phyloP scores from a whole-genome alignment of 2,329 filamentous ascomycete genomes.

The Immersiporthe knoxdaviesiana region DNA sequence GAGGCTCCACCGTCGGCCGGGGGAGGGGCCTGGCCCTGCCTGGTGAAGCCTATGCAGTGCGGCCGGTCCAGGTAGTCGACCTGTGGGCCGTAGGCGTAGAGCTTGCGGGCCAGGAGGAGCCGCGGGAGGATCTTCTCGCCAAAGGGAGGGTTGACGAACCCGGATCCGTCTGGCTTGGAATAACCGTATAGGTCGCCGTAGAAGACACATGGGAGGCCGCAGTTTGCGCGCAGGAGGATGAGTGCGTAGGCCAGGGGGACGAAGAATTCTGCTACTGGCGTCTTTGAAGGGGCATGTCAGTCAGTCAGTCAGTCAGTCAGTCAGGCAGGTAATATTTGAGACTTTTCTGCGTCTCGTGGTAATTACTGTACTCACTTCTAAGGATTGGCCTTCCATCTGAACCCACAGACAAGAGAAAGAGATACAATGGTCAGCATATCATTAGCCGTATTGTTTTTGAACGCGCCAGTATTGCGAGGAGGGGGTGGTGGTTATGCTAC shows the following conservation, averaged over 20 bases:
- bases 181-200: slow-evolving; percentile 73
- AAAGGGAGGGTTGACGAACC: slow-evolving; percentile 44
- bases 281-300: slow-evolving; percentile 37
- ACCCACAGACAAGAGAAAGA: too few species aligned
- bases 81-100: slow-evolving; percentile 70
- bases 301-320: too few species aligned
- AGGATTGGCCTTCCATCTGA: slow-evolving; percentile 49
- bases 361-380: slow-evolving; percentile 47
- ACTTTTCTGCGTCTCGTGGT: too few species aligned
- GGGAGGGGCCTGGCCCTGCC: slow-evolving; percentile 48
- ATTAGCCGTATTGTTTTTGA: neutral
- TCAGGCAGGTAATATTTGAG: too few species aligned
- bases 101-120: slow-evolving; percentile 63
- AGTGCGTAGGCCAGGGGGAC: slow-evolving; percentile 70
- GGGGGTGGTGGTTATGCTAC: neutral
- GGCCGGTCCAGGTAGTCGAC: slow-evolving; percentile 63
- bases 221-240: slow-evolving; percentile 62
- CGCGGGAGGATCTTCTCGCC: slow-evolving; percentile 56
- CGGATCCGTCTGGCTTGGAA: slow-evolving; percentile 48
- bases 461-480: neutral
- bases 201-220: slow-evolving; percentile 70
- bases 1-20: slow-evolving; percentile 39
- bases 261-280: slow-evolving; percentile 64
- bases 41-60: slow-evolving; percentile 62
- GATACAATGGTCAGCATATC: neutral